Evolutionary conservation across 805 yeast genomes (phyloP), one percentile per base, ranked within the genome.

Genomic region (Kuraishia molischiana): DNA sequence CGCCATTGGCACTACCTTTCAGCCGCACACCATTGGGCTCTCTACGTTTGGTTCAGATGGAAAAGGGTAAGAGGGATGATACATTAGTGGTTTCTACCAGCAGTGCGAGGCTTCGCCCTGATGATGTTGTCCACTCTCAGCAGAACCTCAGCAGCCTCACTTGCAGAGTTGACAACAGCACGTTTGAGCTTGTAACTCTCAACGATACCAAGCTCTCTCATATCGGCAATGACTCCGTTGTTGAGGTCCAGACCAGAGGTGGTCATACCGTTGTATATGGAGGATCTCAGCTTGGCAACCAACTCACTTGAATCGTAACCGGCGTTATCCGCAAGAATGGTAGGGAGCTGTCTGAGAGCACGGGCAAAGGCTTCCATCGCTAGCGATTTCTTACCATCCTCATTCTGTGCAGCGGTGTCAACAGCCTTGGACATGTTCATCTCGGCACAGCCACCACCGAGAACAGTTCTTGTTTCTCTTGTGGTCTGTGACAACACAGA

Each of bases 81-180:
- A n/a, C 10, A 24, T 36, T 30, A 44, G 24, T 36, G 44, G 47
- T 75, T 79, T 69, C 96, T 75, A 64, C 84, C 90, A 30, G 97
- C 95, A 32, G 98, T 89, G 64, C 98, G 74, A 45, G 99, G 98
- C 59, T 85, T 89, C 24, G 98, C 97, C 49, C 95, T 79, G 45
- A 92, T 85, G 47, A 92, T 92, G 61, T 92, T 90, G 58, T 92
- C 99, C 32, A 92, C 99, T 57, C 99, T 78, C 52, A 92, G 66
- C 47, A 92, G 72, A 35, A 92, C 89, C 66, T 92, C 97, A 4
- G 97, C 94, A 24, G 98, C 98, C 66, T 92, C 99, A n/a, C 95
- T 71, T 4, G 98, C 97, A 34, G 94, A 80, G 11, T 87, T 75
- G 14, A 92, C 97, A 13, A 94, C 98, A 2, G 97, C 95, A 45